A percentile compares a stretch with the other conserved stretches of the same genome.
Evolutionary conservation across 257 asterid species (phyloP).

Genomic region (Scutellaria galericulata): DNA sequence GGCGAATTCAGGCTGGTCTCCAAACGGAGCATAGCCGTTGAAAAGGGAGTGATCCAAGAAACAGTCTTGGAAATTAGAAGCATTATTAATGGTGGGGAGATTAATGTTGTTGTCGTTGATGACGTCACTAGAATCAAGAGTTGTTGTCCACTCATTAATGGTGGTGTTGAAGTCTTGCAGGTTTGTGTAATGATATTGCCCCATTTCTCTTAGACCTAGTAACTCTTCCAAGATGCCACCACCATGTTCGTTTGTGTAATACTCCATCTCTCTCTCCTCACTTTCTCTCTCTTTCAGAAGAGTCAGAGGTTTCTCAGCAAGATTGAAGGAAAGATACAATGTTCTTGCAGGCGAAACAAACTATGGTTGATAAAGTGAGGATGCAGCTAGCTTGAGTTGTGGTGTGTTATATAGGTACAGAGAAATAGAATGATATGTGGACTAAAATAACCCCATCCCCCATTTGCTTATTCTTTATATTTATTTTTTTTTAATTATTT

Average conservation of each 20-base stretch:
- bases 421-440: background rate
- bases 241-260: conserved; percentile 37
- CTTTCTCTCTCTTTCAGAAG: conserved; percentile 28
- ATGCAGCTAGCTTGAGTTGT: background rate
- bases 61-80: conserved; percentile 33
- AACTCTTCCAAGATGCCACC: conserved; percentile 53
- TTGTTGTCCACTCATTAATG: conserved; percentile 15
- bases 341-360: background rate
- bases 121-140: background rate
- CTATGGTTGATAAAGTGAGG: conserved; percentile 32
- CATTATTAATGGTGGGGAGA: conserved; percentile 16
- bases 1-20: conserved; percentile 40
- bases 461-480: background rate
- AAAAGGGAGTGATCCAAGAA: conserved; percentile 30
- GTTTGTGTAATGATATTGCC: conserved; percentile 15
- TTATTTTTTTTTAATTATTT: too few relatives aligned
- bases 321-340: too few relatives aligned
- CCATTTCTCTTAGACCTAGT: conserved; percentile 41
- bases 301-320: background rate
- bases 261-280: conserved; percentile 52
- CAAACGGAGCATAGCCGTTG: conserved; percentile 39
- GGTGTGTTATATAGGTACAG: conserved; percentile 21
- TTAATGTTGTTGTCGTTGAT: background rate
- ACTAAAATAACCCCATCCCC: conserved; percentile 10
- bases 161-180: conserved; percentile 32